Evolutionary conservation across 768 basidiomycete species (phyloP).

Genomic region (Neoboletus subvelutipes): DNA sequence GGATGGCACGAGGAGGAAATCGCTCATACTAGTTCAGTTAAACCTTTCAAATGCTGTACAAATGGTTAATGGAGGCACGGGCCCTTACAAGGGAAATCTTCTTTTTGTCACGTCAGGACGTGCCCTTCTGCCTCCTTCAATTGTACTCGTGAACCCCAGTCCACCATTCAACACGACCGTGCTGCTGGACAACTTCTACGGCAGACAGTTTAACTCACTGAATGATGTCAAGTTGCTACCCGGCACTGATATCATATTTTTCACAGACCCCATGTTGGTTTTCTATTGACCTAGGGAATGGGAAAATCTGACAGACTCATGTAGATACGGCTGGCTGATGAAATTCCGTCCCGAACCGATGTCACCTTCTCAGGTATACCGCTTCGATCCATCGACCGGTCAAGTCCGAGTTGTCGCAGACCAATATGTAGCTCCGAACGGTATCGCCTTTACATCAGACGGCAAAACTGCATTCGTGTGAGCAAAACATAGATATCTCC

Average conservation of each 20-base stretch:
- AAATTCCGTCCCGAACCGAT: conserved; percentile 66
- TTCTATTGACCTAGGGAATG: not conserved
- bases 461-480: conserved; percentile 67
- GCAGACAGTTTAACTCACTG: conserved; percentile 79
- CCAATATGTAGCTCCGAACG: conserved; percentile 72
- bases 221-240: conserved; percentile 80
- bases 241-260: conserved; percentile 62
- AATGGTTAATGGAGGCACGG: conserved; percentile 72
- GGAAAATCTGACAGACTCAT: not conserved
- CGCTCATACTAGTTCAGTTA: conserved; percentile 41
- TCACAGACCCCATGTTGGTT: conserved; percentile 70
- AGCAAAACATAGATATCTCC: conserved; percentile 12
- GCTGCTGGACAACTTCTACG: conserved; percentile 76
- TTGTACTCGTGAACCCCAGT: conserved; percentile 63
- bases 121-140: conserved; percentile 57
- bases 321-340: conserved; percentile 63
- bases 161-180: conserved; percentile 67
- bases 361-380: conserved; percentile 75
- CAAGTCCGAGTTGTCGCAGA: conserved; percentile 72
- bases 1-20: not conserved
- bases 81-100: conserved; percentile 56
- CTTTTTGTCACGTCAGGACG: conserved; percentile 67
- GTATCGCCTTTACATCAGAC: conserved; percentile 67
- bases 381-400: conserved; percentile 63
- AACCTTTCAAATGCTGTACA: conserved; percentile 56